A percentile compares a stretch with the other conserved stretches of the same genome.
phyloP scores from a whole-genome alignment of 2,329 filamentous ascomycete genomes.

The Dactylonectria macrodidyma region DNA sequence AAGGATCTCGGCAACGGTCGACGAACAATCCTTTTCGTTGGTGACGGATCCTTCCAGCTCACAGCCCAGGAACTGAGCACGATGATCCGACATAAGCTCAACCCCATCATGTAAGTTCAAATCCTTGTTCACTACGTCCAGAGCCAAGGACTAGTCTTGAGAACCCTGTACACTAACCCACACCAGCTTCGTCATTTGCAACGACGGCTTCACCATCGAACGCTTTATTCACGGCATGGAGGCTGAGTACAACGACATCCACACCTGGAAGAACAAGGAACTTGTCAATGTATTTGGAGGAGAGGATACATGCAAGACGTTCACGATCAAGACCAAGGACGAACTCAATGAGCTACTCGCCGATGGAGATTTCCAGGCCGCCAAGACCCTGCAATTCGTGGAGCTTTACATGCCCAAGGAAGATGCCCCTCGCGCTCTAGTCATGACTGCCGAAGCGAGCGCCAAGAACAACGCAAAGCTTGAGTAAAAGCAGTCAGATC shows the following conservation, averaged over 20 bases:
- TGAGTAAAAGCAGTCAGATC: conserved; percentile 43
- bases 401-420: conserved; percentile 86
- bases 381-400: conserved; percentile 76
- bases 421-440: conserved; percentile 80
- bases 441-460: conserved; percentile 79
- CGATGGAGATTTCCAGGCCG: conserved; percentile 74
- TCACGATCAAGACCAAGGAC: conserved; percentile 77
- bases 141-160: not conserved
- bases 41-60: conserved; percentile 89
- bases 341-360: conserved; percentile 77
- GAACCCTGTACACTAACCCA: conserved; percentile 40
- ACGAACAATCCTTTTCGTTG: conserved; percentile 88
- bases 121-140: not conserved
- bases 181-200: conserved; percentile 83
- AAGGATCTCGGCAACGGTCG: conserved; percentile 73
- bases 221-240: conserved; percentile 89
- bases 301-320: conserved; percentile 71
- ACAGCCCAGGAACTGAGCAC: conserved; percentile 88
- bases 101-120: conserved; percentile 78
- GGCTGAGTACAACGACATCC: conserved; percentile 85
- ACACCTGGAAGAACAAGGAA: conserved; percentile 80
- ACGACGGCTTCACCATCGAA: conserved; percentile 92
- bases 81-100: conserved; percentile 82
- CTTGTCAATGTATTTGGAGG: conserved; percentile 79
- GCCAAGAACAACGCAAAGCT: conserved; percentile 75